These are phyloP conservation scores for Alternaria atra DNA, from an alignment of 2,329 filamentous ascomycete genomes.

Conservation along the genomic window DNA sequence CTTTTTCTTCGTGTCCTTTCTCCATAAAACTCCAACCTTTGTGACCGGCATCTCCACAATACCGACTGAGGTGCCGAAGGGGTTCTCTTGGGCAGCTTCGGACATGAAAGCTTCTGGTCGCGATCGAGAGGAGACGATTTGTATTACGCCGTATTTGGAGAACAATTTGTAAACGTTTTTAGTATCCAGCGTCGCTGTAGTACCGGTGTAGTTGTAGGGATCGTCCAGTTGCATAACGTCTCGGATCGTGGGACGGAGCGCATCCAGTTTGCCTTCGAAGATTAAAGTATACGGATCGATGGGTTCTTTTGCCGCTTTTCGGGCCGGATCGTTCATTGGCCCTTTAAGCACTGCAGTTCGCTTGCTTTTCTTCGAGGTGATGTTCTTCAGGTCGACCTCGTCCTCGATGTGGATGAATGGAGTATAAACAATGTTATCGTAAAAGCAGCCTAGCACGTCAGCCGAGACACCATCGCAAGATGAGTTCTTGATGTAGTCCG, in stretches of 20 bases:
- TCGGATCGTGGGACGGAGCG: slow-evolving; percentile 82
- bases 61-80: slow-evolving; percentile 80
- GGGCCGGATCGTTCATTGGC: slow-evolving; percentile 72
- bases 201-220: slow-evolving; percentile 86
- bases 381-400: slow-evolving; percentile 80
- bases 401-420: slow-evolving; percentile 98
- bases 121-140: slow-evolving; percentile 93
- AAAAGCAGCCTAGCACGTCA: slow-evolving; percentile 93
- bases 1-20: slow-evolving; percentile 92
- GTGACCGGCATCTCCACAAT: slow-evolving; percentile 98
- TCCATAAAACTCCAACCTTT: slow-evolving; percentile 93
- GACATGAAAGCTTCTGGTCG: slow-evolving; percentile 95
- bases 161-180: slow-evolving; percentile 87
- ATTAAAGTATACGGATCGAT: slow-evolving; percentile 96
- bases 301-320: slow-evolving; percentile 77
- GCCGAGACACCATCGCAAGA: slow-evolving; percentile 90
- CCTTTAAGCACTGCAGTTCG: slow-evolving; percentile 65
- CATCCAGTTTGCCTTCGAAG: slow-evolving; percentile 85
- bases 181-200: slow-evolving; percentile 77
- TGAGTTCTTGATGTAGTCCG: slow-evolving; percentile 95
- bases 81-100: slow-evolving; percentile 83
- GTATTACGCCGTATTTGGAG: slow-evolving; percentile 87
- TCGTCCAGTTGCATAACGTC: slow-evolving; percentile 95
- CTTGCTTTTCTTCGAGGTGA: slow-evolving; percentile 74
- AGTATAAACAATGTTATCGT: slow-evolving; percentile 98